Evolutionary conservation across 192 early-diverging fungal species (phyloP), one percentile per base, ranked within the genome.

Genomic region (Rhizophagus sp.): DNA sequence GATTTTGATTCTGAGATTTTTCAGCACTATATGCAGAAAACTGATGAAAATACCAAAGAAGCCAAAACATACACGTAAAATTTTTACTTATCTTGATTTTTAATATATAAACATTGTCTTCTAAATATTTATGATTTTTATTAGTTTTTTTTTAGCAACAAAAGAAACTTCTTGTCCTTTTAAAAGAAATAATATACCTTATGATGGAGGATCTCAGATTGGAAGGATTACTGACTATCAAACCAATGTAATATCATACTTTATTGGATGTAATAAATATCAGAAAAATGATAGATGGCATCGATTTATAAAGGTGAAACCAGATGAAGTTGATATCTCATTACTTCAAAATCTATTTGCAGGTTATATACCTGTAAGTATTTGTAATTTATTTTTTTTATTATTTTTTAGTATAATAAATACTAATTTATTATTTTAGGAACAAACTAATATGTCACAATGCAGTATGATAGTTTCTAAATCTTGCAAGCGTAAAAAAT

Each of bases 221-320:
- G 4, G 25, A 65, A 65, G n/a, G n/a, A 65, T 65, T 65, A 24
- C 27, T 65, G n/a, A 27, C 24, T 65, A 65, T 24, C 13, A 24
- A 24, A 65, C 10, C 24, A 65, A 65, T 65, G 8, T 24, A 24
- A 25, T n/a, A 65, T 65, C 25, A 30, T 65, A 65, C 3, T 65
- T 65, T 65, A 65, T 65, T 27, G 27, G 64, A 65, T 65, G 64
- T 33, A 65, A 24, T 65, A 65, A 65, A 65, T 65, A 65, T 65
- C 24, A 30, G 11, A 24, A 9, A 27, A 65, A 65, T 65, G 24
- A 65, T 3, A 65, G n/a, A 27, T 65, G 64, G n/a, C 64, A 65
- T 65, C 10, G 1, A 30, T 65, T 65, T 65, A 65, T 65, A 12
- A 65, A 15, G 27, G 9, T 65, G 12, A 65, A 30, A 1, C 12